Evolutionary conservation across 176 grass and related monocot species (phyloP).

Genomic region (Aegilops umbellulata): DNA sequence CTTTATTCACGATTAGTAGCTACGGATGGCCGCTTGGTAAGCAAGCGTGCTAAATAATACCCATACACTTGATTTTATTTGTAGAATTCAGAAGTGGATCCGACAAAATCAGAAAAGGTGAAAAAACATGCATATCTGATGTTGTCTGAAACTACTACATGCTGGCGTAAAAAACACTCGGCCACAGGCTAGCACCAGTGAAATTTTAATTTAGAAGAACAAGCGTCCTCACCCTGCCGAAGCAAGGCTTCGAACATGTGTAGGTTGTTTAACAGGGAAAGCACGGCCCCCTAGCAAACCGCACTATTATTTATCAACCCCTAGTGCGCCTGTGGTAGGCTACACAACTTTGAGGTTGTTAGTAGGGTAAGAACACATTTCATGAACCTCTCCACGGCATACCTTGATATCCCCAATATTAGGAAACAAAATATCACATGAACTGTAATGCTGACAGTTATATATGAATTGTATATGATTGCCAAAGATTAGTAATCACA

Average conservation of each 20-base stretch:
- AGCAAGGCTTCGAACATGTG: background rate
- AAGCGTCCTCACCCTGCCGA: background rate
- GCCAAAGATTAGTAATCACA: background rate
- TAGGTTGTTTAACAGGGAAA: background rate
- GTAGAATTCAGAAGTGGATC: background rate
- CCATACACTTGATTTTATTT: background rate
- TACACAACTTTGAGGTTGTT: conserved; percentile 9
- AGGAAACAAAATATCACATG: conserved; percentile 1
- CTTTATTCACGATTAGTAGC: background rate
- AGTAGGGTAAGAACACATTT: background rate
- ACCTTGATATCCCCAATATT: background rate
- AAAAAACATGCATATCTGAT: background rate
- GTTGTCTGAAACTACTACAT: background rate
- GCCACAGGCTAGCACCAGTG: background rate
- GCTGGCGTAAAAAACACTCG: background rate
- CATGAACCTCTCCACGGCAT: background rate
- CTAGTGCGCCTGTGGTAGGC: background rate
- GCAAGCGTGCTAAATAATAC: background rate
- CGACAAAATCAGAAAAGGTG: background rate
- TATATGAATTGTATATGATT: background rate
- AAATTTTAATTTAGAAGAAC: background rate
- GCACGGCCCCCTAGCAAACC: background rate
- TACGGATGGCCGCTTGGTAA: background rate
- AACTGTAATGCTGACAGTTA: background rate
- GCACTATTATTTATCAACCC: background rate